Percentiles rank a stretch among this genome's conserved stretches.
Evolutionary conservation across 768 basidiomycete genomes (phyloP).

Genomic region (Mycena sanguinolenta): DNA sequence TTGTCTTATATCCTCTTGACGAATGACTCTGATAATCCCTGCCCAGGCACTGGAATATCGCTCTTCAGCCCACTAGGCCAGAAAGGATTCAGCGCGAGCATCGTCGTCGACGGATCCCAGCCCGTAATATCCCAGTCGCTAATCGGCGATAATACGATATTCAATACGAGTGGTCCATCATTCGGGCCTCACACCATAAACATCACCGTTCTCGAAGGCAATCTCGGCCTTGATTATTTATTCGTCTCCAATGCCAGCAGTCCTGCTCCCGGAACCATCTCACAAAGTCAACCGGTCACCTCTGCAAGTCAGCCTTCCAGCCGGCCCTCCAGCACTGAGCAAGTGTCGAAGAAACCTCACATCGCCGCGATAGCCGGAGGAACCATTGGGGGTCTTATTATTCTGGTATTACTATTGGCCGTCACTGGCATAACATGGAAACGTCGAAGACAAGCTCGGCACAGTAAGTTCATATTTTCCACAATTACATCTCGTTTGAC

Average conservation of each 20-base stretch:
- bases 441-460: neutral
- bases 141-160: neutral
- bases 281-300: too few species aligned
- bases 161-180: neutral
- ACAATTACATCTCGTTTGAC: neutral
- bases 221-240: neutral
- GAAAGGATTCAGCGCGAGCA: neutral
- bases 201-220: neutral
- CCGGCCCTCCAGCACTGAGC: too few species aligned
- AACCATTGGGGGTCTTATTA: neutral
- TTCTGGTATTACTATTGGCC: too few species aligned
- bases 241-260: neutral
- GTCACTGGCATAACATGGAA: neutral
- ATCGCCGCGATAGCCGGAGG: neutral
- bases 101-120: constrained; percentile 2
- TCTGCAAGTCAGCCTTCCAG: too few species aligned
- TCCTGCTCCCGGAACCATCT: neutral
- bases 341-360: neutral
- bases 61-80: neutral
- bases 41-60: neutral
- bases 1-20: neutral
- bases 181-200: constrained; percentile 7
- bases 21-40: neutral
- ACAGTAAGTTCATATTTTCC: neutral
- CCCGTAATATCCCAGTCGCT: neutral